Base-by-base conservation (phyloP, 768 basidiomycete genomes). In the Hygrocybe punicea region DNA sequence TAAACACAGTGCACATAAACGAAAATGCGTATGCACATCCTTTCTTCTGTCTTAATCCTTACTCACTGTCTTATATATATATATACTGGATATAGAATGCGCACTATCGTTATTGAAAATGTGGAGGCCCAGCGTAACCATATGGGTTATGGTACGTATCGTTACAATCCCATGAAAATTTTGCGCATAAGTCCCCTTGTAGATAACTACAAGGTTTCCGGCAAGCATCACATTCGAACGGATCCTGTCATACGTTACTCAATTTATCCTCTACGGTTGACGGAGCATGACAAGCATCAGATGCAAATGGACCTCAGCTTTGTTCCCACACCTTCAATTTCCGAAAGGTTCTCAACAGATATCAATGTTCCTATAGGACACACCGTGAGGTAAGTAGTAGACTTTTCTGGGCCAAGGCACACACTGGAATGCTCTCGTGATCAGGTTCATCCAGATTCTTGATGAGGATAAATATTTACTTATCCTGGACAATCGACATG, bases 401-500 rank as follows among this genome's bases (percentile, higher is more conserved):
- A 9, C 51, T 13, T 14, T 9, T 29, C 29, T 29, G 8, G 4
- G 29, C 23, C 16, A 19, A 40, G 16, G 37, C 46, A 10, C 46
- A 10, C 9, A 14, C 56, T 60, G 48, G 51, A 29, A 49, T 39
- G 11, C 25, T 44, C 49, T 10, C 45, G 25, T 50, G 24, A 2
- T 29, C 39, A 70, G 69, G 2, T 62, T 64, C 59, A 56, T 61
- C 0, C 81, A 81, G 57, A 60, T 82, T 1, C 69, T 82, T n/a
- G 69, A 71, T 14, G 65, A 69, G 14, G 70, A 71, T n/a, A 76
- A 65, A 34, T 67, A 78, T 3, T 63, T 84, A 9, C 62, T 82
- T 3, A 66, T 83, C 1, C 55, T 78, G 3, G 67, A 74, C 7
- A 72, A 78, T 62, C 58, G 65, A 6, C 19, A 45, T 1, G 74